Evolutionary conservation across 371 early-diverging fungal genomes (phyloP).

Genomic region (Dichotomocladium elegans): DNA sequence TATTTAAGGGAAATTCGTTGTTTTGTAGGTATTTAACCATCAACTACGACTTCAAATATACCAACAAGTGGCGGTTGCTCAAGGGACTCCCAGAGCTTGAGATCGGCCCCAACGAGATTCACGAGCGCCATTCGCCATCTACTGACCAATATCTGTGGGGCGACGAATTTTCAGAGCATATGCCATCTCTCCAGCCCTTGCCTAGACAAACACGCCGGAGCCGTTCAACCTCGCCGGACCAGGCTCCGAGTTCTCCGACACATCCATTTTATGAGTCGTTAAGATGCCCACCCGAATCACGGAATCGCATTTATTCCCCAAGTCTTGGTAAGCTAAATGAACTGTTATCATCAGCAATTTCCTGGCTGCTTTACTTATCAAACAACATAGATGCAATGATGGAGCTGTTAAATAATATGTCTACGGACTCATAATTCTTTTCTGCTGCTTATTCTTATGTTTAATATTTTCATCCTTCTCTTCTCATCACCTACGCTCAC

Average conservation of each 20-base stretch:
- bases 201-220: background rate
- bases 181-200: slow-evolving; percentile 13
- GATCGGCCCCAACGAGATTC: slow-evolving; percentile 1
- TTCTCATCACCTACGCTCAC: background rate
- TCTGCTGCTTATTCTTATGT: background rate
- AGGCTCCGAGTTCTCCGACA: background rate
- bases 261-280: slow-evolving; percentile 23
- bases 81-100: slow-evolving; percentile 34
- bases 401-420: slow-evolving; percentile 29
- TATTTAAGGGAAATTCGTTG: background rate
- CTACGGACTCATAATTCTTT: slow-evolving; percentile 5
- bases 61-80: slow-evolving; percentile 34
- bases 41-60: slow-evolving; percentile 28
- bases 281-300: slow-evolving; percentile 17
- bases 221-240: background rate
- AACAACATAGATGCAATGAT: slow-evolving; percentile 21
- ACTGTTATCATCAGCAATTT: background rate
- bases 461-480: background rate
- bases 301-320: slow-evolving; percentile 21
- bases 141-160: background rate
- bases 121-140: background rate
- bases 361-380: slow-evolving; percentile 4
- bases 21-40: slow-evolving; percentile 42
- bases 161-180: slow-evolving; percentile 10
- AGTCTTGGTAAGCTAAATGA: slow-evolving; percentile 19